Evolutionary conservation across 2,329 filamentous ascomycete species (phyloP), one percentile per base, ranked within the genome.

Genomic region (Exophiala phaeomuriformis): DNA sequence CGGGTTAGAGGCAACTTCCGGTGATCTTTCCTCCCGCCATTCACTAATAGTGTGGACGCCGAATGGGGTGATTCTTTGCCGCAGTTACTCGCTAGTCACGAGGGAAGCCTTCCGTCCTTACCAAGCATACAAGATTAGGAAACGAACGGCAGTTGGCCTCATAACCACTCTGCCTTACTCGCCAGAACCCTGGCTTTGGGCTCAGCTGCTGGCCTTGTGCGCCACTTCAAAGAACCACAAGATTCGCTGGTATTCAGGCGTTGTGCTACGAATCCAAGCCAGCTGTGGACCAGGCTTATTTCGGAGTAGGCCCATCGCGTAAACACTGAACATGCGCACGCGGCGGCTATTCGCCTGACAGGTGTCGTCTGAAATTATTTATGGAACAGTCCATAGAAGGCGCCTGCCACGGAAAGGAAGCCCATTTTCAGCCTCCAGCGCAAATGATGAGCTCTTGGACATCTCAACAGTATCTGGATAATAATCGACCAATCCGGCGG

Each of bases 311-410:
- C 36, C 47, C 31, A 31, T 31, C 27, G 29, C 46, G 29, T 42
- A 12, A 41, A 42, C 27, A 30, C 19, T 28, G 28, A 29, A 39
- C 39, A 41, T 3, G 33, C 47, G 47, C 51, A 55, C 41, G 48
- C 53, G 19, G 46, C 49, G 55, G 49, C 35, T 31, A 47, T 36
- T 57, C 49, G 36, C 31, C 49, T 52, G 39, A 48, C 44, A 53
- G 45, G 31, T 44, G 49, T 50, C 45, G 44, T 29, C 10, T 32
- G 28, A 50, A 9, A 54, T 57, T 57, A 53, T 57, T 57, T 57
- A 57, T 57, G 55, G 51, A 53, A 53, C 33, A 19, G 10, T 12
- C 36, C 7, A 31, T 30, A 43, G 37, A 47, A 50, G 28, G 35
- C 19, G 19, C 19, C 19, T 19, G 19, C 19, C 19, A 19, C 19